phyloP scores from a whole-genome alignment of 208 protist genomes.

The Baffinella frigidus region DNA sequence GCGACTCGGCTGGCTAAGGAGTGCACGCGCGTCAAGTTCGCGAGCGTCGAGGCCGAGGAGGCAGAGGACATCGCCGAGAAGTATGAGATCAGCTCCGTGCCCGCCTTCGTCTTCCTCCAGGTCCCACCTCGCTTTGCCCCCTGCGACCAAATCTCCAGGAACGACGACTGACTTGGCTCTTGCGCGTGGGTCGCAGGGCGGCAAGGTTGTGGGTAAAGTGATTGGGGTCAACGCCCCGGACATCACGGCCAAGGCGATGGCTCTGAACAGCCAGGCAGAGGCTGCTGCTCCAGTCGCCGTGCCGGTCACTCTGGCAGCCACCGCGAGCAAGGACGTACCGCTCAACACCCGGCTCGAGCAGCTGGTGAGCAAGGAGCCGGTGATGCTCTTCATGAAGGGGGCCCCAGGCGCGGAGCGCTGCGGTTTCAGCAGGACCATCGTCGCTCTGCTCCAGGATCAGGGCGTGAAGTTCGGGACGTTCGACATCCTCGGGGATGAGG shows the following conservation, averaged over 20 bases:
- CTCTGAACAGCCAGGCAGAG: neutral
- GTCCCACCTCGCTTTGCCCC: neutral
- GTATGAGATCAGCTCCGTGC: constrained; percentile 11
- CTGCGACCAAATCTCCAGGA: neutral
- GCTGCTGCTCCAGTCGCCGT: neutral
- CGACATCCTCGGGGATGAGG: constrained; percentile 46
- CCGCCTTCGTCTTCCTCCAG: constrained; percentile 38
- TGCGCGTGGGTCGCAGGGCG: neutral
- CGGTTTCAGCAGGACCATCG: constrained; percentile 36
- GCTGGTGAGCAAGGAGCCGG: neutral
- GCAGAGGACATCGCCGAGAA: constrained; percentile 10
- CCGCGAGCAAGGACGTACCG: neutral
- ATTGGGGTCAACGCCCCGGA: neutral
- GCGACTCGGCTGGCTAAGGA: neutral
- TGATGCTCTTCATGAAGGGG: constrained; percentile 61
- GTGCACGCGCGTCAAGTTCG: constrained; percentile 19
- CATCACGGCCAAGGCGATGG: neutral
- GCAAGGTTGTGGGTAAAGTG: neutral
- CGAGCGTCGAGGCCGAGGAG: neutral
- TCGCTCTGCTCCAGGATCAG: constrained; percentile 10
- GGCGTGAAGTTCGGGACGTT: constrained; percentile 10
- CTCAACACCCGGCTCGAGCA: neutral
- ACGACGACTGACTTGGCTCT: neutral
- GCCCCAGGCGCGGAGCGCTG: constrained; percentile 6
- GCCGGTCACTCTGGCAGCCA: neutral